phyloP scores from a whole-genome alignment of 352 stramenopile species.

The Pythium vanterpoolii region DNA sequence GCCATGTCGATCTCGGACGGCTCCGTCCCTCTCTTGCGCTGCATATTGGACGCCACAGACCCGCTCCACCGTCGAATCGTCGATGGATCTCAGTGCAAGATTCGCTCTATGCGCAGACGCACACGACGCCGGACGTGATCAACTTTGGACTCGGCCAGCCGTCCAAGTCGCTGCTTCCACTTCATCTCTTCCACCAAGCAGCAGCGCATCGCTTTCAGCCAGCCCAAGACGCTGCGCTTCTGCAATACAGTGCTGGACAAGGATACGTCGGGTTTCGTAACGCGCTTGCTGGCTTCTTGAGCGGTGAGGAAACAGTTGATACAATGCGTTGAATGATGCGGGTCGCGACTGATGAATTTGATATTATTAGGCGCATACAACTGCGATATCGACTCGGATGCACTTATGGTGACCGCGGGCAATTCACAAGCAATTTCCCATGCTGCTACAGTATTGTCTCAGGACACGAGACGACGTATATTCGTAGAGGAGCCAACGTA shows the following conservation, averaged over 20 bases:
- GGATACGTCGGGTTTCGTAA: conserved; percentile 71
- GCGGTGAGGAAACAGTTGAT: conserved; percentile 25
- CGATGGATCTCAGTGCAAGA: conserved; percentile 39
- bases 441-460: conserved; percentile 65
- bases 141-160: conserved; percentile 88
- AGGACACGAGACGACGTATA: conserved; percentile 72
- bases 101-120: conserved; percentile 66
- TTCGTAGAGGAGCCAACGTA: conserved; percentile 93
- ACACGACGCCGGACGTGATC: conserved; percentile 55
- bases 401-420: conserved; percentile 86
- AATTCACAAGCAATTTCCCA: conserved; percentile 92
- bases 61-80: not conserved
- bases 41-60: not conserved
- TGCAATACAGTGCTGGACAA: conserved; percentile 76
- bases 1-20: not conserved
- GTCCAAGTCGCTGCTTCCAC: conserved; percentile 67
- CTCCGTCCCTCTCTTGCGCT: not conserved
- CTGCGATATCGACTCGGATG: conserved; percentile 35
- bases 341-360: not conserved
- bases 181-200: conserved; percentile 56
- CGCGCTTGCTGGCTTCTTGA: conserved; percentile 56
- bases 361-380: conserved; percentile 21
- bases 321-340: too few relatives aligned
- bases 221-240: conserved; percentile 47
- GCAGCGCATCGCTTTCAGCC: conserved; percentile 42